Evolutionary conservation across 495 filamentous ascomycete species (phyloP).

Genomic region (Penicillium diatomitis): DNA sequence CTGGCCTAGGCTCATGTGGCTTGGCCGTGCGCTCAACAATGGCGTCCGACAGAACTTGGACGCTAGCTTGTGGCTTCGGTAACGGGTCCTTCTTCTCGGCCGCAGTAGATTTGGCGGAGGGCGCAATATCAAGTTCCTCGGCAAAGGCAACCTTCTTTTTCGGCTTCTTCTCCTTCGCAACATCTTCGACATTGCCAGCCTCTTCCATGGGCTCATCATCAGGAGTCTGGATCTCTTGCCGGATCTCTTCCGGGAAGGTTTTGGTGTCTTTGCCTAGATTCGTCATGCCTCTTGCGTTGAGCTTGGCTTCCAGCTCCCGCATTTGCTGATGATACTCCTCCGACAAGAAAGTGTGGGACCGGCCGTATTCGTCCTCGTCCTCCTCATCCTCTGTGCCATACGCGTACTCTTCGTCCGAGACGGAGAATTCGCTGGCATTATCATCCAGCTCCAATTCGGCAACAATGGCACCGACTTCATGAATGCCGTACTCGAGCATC

Average conservation of each 20-base stretch:
- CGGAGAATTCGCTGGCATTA: conserved; percentile 46
- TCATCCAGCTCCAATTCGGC: conserved; percentile 88
- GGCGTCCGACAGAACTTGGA: conserved; percentile 28
- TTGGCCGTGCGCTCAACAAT: conserved; percentile 40
- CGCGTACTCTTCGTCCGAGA: conserved; percentile 44
- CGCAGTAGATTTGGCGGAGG: conserved; percentile 21
- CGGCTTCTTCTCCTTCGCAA: conserved; percentile 22
- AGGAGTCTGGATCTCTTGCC: conserved; percentile 22
- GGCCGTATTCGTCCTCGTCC: conserved; percentile 58
- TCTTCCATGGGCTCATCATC: conserved; percentile 7
- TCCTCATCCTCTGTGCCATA: conserved; percentile 46
- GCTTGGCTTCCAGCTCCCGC: conserved; percentile 69
- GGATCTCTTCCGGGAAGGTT: conserved; percentile 25
- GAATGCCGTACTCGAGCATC: conserved; percentile 84
- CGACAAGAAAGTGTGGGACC: conserved; percentile 51
- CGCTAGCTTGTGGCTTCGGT: conserved; percentile 26
- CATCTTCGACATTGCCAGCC: conserved; percentile 1
- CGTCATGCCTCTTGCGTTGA: conserved; percentile 48
- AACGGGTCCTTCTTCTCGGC: conserved; percentile 21
- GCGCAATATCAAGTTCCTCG: conserved; percentile 62
- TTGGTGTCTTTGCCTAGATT: conserved; percentile 41
- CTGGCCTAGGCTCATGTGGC: conserved; percentile 6
- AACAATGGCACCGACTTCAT: conserved; percentile 80
- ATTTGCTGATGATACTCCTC: conserved; percentile 70
- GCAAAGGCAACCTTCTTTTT: conserved; percentile 78